Evolutionary conservation across 352 stramenopile genomes (phyloP), one percentile per base, ranked within the genome.

Genomic region (Pythium dissotocum): DNA sequence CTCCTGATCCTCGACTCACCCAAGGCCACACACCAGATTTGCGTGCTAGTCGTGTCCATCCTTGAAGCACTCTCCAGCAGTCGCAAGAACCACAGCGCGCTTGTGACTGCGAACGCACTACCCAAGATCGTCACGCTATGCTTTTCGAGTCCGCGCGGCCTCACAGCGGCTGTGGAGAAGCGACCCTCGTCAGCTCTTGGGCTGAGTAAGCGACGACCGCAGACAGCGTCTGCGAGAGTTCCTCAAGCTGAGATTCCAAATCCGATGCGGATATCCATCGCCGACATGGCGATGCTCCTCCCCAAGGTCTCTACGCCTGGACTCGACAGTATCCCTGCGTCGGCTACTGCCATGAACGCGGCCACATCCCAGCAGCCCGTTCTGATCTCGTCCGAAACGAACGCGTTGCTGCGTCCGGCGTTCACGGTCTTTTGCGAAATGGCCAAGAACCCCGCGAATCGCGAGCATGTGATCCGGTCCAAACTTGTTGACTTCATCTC

Each of bases 361-460:
- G 21, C 38, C 6, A 52, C 55, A 6, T 57, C 36, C 18, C 54
- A 44, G 21, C 33, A 26, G 33, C 38, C 57, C 10, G 44, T 67
- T 14, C 13, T 61, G 30, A 49, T 76, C 26, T 69, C 64, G 3
- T 60, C 64, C 9, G 72, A 82, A 28, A 33, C 70, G 1, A 77
- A 73, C 40, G 54, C 69, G 21, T 40, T 79, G 6, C 56, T 83
- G 62, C 78, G 82, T 6, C 76, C 78, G 32, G 71, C 73, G 53
- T 83, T 90, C 36, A 70, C 69, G 0, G 72, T 90, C 24, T 87
- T 90, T 48, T 90, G 82, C 49, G 72, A 85, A 24, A 83, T 90
- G 70, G 79, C 82, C 5, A 80, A 78, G 57, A 90, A 88, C 49
- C 58, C 61, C 10, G 56, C 64, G 26, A 90, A 90, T 51, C 78